Conservation (phyloP, 2,329 filamentous ascomycete genomes). For the Talaromyces sp. region DNA sequence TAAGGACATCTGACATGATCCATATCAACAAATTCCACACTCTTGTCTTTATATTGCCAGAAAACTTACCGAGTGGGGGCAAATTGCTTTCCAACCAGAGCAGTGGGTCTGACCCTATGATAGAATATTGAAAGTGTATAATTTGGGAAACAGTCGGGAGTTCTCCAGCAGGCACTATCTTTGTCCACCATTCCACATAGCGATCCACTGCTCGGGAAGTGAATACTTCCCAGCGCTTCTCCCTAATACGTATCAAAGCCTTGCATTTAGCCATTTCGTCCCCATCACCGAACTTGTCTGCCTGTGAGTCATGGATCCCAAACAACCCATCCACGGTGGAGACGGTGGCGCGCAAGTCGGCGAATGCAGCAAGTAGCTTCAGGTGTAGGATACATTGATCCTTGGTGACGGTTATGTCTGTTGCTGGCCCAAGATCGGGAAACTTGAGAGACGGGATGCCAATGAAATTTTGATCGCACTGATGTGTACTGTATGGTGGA, state of each 20-base stretch:
- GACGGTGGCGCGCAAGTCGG: conserved; percentile 61
- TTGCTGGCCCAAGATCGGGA: neutral
- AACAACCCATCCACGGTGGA: conserved; percentile 63
- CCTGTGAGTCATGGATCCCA: conserved; percentile 16
- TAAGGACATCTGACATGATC: conserved; percentile 56
- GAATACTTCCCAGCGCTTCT: conserved; percentile 7
- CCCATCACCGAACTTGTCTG: neutral
- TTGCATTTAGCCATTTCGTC: neutral
- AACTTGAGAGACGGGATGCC: neutral
- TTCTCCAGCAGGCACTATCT: neutral
- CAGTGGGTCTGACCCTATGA: neutral
- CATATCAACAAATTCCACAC: neutral
- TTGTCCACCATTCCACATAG: conserved; percentile 4
- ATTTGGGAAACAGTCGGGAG: neutral
- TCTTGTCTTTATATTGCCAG: neutral
- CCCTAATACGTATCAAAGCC: neutral
- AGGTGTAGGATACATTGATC: conserved; percentile 66
- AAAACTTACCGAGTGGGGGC: conserved; percentile 1
- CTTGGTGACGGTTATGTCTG: conserved; percentile 22
- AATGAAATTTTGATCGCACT: neutral
- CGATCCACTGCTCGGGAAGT: conserved; percentile 9
- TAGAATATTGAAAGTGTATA: neutral
- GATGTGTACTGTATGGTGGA: neutral
- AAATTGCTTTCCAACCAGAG: neutral
- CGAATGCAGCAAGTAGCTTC: conserved; percentile 64